phyloP scores from a whole-genome alignment of 2,329 filamentous ascomycete species.

The Colletotrichum cereale region DNA sequence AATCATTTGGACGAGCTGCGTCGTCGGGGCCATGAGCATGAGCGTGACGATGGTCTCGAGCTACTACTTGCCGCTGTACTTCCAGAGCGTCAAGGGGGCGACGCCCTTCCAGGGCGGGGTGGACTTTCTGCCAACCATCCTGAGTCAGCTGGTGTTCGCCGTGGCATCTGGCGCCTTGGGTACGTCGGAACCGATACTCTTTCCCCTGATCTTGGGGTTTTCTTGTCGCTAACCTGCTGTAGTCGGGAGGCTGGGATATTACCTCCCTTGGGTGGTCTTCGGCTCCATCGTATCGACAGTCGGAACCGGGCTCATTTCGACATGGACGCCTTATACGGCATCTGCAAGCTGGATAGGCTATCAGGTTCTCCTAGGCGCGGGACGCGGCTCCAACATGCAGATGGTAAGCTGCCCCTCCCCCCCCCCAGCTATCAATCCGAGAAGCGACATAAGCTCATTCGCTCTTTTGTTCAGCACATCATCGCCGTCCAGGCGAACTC shows the following conservation, averaged over 20 bases:
- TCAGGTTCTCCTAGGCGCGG: slow-evolving; percentile 60
- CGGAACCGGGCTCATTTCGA: slow-evolving; percentile 54
- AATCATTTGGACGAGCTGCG: slow-evolving; percentile 56
- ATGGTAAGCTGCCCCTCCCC: slow-evolving; percentile 48
- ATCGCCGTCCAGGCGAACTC: slow-evolving; percentile 48
- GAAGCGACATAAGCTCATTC: background rate
- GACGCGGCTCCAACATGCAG: slow-evolving; percentile 60
- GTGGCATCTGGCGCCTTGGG: slow-evolving; percentile 51
- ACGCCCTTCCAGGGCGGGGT: slow-evolving; percentile 54
- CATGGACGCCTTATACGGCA: slow-evolving; percentile 49
- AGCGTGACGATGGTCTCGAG: slow-evolving; percentile 58
- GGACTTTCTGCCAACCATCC: slow-evolving; percentile 55
- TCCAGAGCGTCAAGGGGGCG: slow-evolving; percentile 60
- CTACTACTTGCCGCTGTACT: slow-evolving; percentile 65
- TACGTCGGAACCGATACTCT: slow-evolving; percentile 21
- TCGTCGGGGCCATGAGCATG: slow-evolving; percentile 58
- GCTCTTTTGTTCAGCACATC: slow-evolving; percentile 27
- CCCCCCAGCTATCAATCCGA: too few relatives aligned
- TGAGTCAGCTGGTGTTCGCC: slow-evolving; percentile 52
- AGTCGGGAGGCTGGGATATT: slow-evolving; percentile 47
- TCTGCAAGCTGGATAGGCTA: slow-evolving; percentile 60
- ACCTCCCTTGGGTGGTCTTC: slow-evolving; percentile 45
- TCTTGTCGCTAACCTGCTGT: background rate
- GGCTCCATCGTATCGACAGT: slow-evolving; percentile 53
- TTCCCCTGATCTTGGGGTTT: background rate